Evolutionary conservation across 2,329 filamentous ascomycete genomes (phyloP).

Genomic region (Calonectria hawksworthii): DNA sequence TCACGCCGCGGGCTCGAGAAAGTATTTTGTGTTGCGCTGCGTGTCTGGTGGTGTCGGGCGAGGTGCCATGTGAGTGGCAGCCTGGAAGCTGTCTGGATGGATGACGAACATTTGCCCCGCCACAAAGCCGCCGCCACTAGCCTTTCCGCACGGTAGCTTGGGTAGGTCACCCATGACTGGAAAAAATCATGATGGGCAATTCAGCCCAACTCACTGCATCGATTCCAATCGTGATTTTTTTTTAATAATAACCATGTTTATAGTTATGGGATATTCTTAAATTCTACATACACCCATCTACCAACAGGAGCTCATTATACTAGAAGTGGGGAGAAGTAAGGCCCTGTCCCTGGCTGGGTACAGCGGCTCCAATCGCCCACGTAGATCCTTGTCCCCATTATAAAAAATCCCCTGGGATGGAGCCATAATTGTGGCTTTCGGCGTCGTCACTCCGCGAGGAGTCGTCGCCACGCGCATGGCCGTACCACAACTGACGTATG

Average conservation of each 20-base stretch:
- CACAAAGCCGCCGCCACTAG: slow-evolving; percentile 22
- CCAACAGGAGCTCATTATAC: neutral
- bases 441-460: slow-evolving; percentile 19
- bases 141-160: neutral
- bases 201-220: neutral
- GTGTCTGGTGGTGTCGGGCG: slow-evolving; percentile 13
- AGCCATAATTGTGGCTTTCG: neutral
- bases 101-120: slow-evolving; percentile 25
- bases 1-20: neutral
- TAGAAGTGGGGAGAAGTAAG: neutral
- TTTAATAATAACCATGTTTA: neutral
- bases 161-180: neutral
- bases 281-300: neutral
- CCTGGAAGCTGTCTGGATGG: slow-evolving; percentile 22
- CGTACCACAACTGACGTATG: slow-evolving; percentile 18
- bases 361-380: slow-evolving; percentile 1
- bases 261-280: neutral
- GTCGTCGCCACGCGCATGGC: neutral
- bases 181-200: neutral
- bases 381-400: neutral
- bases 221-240: neutral
- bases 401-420: neutral
- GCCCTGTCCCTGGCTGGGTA: neutral
- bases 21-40: slow-evolving; percentile 10
- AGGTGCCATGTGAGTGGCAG: slow-evolving; percentile 19